Evolutionary conservation across 2,329 filamentous ascomycete species (phyloP).

Genomic region (Microsporum audouinii): DNA sequence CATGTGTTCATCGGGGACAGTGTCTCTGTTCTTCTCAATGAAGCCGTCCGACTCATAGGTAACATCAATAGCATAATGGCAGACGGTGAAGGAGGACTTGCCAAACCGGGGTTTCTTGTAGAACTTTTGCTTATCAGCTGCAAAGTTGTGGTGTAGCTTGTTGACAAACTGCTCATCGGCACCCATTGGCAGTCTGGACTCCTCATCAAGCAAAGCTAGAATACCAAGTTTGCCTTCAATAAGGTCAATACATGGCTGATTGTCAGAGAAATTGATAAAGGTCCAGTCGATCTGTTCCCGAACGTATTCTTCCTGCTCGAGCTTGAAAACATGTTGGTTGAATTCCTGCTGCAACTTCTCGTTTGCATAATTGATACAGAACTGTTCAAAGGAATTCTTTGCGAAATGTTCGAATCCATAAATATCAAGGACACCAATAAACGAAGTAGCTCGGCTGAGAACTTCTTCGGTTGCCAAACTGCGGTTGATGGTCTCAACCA

Average conservation of each 20-base stretch:
- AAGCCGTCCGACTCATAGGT: slow-evolving; percentile 98
- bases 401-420: slow-evolving; percentile 99
- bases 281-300: slow-evolving; percentile 97
- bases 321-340: slow-evolving; percentile 97
- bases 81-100: slow-evolving; percentile 94
- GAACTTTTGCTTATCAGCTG: slow-evolving; percentile 81
- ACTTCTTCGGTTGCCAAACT: slow-evolving; percentile 85
- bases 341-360: slow-evolving; percentile 99
- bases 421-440: slow-evolving; percentile 98
- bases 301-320: slow-evolving; percentile 96
- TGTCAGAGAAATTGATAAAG: slow-evolving; percentile 98
- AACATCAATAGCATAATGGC: slow-evolving; percentile 95
- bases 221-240: slow-evolving; percentile 96
- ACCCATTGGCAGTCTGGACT: slow-evolving; percentile 92
- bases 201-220: slow-evolving; percentile 83
- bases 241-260: slow-evolving; percentile 95
- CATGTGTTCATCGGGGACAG: slow-evolving; percentile 96
- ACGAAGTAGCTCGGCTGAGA: slow-evolving; percentile 66
- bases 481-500: slow-evolving; percentile 91
- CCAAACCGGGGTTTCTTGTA: slow-evolving; percentile 98
- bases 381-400: slow-evolving; percentile 99
- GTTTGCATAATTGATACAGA: slow-evolving; percentile 99
- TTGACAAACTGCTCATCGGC: slow-evolving; percentile 94
- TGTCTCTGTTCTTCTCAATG: slow-evolving; percentile 98
- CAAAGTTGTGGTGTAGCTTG: slow-evolving; percentile 91